Conservation (phyloP, 768 basidiomycete genomes). For the Russula sp. region DNA sequence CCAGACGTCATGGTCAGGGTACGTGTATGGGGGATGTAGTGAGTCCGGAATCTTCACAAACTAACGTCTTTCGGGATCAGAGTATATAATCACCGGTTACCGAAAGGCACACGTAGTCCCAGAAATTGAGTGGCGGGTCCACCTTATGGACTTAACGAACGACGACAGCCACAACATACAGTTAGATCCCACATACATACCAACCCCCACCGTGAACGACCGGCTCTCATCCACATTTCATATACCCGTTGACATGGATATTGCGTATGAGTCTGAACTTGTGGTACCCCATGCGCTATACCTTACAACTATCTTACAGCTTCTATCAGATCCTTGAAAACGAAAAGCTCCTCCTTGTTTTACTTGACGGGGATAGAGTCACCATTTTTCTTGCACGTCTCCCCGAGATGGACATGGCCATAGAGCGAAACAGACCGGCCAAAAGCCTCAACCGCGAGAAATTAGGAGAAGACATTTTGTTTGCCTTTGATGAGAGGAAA, state of each 20-base stretch:
- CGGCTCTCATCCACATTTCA: conserved; percentile 2
- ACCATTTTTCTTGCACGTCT: conserved; percentile 11
- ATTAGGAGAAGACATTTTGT: conserved; percentile 38
- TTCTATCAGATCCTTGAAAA: conserved; percentile 16
- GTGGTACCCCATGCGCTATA: conserved; percentile 36
- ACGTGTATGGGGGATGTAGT: not conserved
- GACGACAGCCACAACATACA: conserved; percentile 7
- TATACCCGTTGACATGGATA: not conserved
- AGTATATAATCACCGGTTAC: not conserved
- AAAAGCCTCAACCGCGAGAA: conserved; percentile 37
- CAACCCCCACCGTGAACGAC: conserved; percentile 3
- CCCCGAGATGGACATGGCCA: not conserved
- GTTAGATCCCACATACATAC: conserved; percentile 1
- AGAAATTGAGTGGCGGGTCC: not conserved
- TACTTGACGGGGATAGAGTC: not conserved
- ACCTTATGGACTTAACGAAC: not conserved
- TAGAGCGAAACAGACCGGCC: not conserved
- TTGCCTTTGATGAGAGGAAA: conserved; percentile 50
- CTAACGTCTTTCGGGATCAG: not conserved
- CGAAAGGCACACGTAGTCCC: not conserved
- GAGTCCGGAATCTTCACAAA: not conserved
- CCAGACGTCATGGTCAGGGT: too few species aligned
- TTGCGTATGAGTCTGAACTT: conserved; percentile 16
- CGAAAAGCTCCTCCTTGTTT: conserved; percentile 13
- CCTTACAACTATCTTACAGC: not conserved